Evolutionary conservation across 2,329 filamentous ascomycete genomes (phyloP).

Genomic region (Nemania sp.): DNA sequence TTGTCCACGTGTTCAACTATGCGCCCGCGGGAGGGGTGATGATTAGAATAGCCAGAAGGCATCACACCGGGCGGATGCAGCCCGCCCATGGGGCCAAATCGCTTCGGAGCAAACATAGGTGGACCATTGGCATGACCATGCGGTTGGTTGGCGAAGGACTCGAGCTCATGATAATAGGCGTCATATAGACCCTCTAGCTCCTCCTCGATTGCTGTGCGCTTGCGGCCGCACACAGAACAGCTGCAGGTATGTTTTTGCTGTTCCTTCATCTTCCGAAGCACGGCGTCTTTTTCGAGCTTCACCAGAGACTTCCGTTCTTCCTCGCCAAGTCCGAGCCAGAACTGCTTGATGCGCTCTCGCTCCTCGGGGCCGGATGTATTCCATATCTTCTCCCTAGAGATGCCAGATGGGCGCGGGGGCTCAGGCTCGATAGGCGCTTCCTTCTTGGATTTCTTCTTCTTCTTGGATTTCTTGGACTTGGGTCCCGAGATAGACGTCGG

Average conservation of each 20-base stretch:
- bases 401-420: conserved; percentile 42
- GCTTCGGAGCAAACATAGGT: conserved; percentile 69
- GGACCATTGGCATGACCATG: conserved; percentile 69
- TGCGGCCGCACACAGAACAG: conserved; percentile 94
- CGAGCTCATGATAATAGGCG: conserved; percentile 96
- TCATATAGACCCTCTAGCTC: conserved; percentile 97
- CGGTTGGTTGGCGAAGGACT: conserved; percentile 87
- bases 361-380: conserved; percentile 94
- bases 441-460: conserved; percentile 66
- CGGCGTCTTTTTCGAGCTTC: conserved; percentile 98
- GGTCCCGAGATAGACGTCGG: conserved; percentile 43
- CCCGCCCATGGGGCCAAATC: conserved; percentile 59
- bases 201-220: conserved; percentile 95
- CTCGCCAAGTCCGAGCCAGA: conserved; percentile 93
- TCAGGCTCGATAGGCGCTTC: conserved; percentile 30
- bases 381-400: conserved; percentile 88
- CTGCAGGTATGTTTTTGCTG: conserved; percentile 99
- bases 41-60: conserved; percentile 61
- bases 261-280: conserved; percentile 99
- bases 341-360: conserved; percentile 95
- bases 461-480: conserved; percentile 65
- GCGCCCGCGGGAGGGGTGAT: conserved; percentile 74
- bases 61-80: conserved; percentile 61
- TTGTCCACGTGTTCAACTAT: conserved; percentile 69
- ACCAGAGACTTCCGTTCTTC: conserved; percentile 93